Evolutionary conservation across 129 eudicot species (phyloP).

Genomic region (Helianthus tuberosus): DNA sequence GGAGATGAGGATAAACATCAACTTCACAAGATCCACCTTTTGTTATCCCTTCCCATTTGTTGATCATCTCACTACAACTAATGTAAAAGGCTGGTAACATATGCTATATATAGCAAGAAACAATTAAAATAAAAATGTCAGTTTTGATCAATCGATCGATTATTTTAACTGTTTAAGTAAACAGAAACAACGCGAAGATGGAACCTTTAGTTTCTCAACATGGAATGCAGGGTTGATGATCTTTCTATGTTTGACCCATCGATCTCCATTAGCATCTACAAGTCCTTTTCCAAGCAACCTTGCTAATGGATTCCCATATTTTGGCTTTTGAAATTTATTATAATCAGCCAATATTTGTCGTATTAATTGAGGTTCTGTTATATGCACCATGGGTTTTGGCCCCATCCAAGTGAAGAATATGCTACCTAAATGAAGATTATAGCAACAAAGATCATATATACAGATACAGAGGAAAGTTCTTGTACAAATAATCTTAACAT

Average conservation of each 20-base stretch:
- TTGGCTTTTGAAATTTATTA: constrained; percentile 34
- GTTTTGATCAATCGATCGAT: background rate
- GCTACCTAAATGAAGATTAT: background rate
- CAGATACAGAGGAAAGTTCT: no score
- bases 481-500: no score
- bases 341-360: constrained; percentile 35
- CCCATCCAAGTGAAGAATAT: constrained; percentile 48
- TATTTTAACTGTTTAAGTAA: background rate
- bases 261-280: constrained; percentile 1
- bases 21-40: constrained; percentile 38
- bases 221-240: constrained; percentile 53
- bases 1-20: constrained; percentile 47
- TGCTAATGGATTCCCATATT: constrained; percentile 26
- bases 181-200: background rate
- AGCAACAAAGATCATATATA: background rate
- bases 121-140: background rate
- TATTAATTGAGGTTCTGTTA: constrained; percentile 41
- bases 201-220: constrained; percentile 51
- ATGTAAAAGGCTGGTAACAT: constrained; percentile 52
- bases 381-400: constrained; percentile 35
- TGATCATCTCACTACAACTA: constrained; percentile 41
- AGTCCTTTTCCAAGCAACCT: constrained; percentile 28
- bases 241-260: constrained; percentile 52
- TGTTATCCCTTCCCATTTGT: constrained; percentile 46
- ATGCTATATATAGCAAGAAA: constrained; percentile 36